Conservation (phyloP, 352 stramenopile species). For the Halophytophthora polymorphica region DNA sequence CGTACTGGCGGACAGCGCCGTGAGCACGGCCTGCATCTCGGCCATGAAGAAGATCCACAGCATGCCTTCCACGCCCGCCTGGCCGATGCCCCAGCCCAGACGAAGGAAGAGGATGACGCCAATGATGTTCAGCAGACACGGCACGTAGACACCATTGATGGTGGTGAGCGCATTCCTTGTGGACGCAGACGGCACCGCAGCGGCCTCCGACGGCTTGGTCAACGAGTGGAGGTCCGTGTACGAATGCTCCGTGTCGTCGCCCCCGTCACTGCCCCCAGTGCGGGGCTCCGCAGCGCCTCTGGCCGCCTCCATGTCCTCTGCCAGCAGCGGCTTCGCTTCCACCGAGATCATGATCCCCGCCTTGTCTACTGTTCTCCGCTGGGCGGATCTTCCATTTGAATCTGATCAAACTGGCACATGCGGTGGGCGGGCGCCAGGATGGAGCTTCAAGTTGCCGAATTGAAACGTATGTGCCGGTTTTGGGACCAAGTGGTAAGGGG, state of each 20-base stretch:
- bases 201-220: conserved; percentile 5
- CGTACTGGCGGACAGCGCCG: conserved; percentile 71
- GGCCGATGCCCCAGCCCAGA: conserved; percentile 79
- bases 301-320: conserved; percentile 18
- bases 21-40: conserved; percentile 65
- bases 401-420: too few species aligned
- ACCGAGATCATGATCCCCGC: conserved; percentile 23
- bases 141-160: conserved; percentile 79
- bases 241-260: conserved; percentile 4
- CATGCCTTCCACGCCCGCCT: conserved; percentile 77
- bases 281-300: background rate
- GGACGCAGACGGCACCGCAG: background rate
- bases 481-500: background rate
- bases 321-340: conserved; percentile 39
- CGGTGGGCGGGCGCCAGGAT: too few species aligned
- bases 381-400: background rate
- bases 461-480: too few species aligned
- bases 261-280: background rate
- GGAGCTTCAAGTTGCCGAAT: too few species aligned
- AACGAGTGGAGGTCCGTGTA: conserved; percentile 51
- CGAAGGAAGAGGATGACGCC: conserved; percentile 89
- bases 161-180: conserved; percentile 36
- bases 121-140: conserved; percentile 90
- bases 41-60: conserved; percentile 68
- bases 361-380: conserved; percentile 7